Conservation (phyloP, 768 basidiomycete species). For the Tricholoma terreum region DNA sequence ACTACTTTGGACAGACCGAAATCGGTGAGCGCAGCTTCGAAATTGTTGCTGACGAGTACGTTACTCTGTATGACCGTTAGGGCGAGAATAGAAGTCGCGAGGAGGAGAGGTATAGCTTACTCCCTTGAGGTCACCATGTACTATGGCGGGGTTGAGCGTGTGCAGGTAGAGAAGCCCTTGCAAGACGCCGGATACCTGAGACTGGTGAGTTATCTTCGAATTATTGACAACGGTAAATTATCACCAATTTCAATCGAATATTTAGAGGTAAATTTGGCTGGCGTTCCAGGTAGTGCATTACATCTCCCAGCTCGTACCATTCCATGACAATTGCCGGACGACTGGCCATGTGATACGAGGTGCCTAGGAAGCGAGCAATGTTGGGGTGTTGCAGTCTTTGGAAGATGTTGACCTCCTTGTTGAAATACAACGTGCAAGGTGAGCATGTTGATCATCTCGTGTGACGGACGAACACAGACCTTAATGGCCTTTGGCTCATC, state of each 20-base stretch:
- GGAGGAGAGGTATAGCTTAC: slow-evolving; percentile 13
- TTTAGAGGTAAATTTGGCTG: slow-evolving; percentile 17
- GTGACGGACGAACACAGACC: slow-evolving; percentile 19
- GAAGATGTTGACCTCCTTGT: slow-evolving; percentile 46
- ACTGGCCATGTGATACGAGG: slow-evolving; percentile 34
- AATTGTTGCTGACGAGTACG: slow-evolving; percentile 39
- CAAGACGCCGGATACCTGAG: slow-evolving; percentile 40
- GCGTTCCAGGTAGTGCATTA: slow-evolving; percentile 36
- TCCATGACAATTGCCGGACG: slow-evolving; percentile 40
- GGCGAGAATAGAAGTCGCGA: background rate
- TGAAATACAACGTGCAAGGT: slow-evolving; percentile 33
- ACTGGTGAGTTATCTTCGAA: background rate
- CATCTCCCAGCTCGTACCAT: slow-evolving; percentile 48
- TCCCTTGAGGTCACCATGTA: slow-evolving; percentile 28
- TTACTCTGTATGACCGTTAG: slow-evolving; percentile 31
- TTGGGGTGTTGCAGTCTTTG: slow-evolving; percentile 45
- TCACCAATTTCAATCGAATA: slow-evolving; percentile 30
- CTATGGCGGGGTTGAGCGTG: slow-evolving; percentile 34
- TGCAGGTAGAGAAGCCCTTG: slow-evolving; percentile 43
- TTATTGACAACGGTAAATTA: too few species aligned
- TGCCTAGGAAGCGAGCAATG: slow-evolving; percentile 43
- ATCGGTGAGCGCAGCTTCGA: slow-evolving; percentile 40
- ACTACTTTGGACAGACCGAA: slow-evolving; percentile 41
- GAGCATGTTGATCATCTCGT: background rate
- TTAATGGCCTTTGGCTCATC: slow-evolving; percentile 34